These are phyloP conservation scores for Podaxis mareebaensis DNA, from an alignment of 768 basidiomycete species.

Conservation along the genomic window DNA sequence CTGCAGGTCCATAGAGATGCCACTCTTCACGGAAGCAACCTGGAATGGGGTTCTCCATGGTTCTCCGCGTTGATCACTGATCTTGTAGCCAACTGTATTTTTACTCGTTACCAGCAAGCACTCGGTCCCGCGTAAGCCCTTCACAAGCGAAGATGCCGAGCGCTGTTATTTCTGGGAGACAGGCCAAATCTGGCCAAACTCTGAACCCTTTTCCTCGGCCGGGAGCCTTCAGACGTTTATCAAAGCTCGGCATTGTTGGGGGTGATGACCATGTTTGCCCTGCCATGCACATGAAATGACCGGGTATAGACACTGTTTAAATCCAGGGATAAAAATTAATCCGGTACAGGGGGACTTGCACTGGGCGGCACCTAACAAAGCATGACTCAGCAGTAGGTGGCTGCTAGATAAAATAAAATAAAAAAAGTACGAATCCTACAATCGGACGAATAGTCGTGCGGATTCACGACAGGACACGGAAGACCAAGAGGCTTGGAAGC, in stretches of 20 bases:
- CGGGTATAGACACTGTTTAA: background rate
- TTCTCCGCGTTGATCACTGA: background rate
- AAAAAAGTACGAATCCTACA: background rate
- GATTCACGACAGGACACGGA: background rate
- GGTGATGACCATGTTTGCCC: background rate
- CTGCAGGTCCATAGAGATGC: conserved; percentile 10
- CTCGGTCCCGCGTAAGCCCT: background rate
- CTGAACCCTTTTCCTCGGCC: background rate
- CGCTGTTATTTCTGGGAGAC: too few relatives aligned
- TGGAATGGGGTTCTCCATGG: background rate
- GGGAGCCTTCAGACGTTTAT: background rate
- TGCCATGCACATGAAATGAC: background rate
- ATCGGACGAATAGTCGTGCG: background rate
- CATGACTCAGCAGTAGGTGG: too few relatives aligned
- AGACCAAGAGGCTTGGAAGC: background rate
- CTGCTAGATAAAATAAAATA: background rate
- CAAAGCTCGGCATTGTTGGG: background rate
- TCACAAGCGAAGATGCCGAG: background rate
- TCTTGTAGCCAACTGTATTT: conserved; percentile 1
- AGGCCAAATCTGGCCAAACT: background rate
- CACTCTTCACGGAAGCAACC: background rate
- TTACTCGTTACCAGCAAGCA: conserved; percentile 6
- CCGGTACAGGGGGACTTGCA: background rate
- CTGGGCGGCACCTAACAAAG: background rate
- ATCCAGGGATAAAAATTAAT: background rate